phyloP scores from a whole-genome alignment of 495 filamentous ascomycete genomes.

The Hyaloscypha bicolor region DNA sequence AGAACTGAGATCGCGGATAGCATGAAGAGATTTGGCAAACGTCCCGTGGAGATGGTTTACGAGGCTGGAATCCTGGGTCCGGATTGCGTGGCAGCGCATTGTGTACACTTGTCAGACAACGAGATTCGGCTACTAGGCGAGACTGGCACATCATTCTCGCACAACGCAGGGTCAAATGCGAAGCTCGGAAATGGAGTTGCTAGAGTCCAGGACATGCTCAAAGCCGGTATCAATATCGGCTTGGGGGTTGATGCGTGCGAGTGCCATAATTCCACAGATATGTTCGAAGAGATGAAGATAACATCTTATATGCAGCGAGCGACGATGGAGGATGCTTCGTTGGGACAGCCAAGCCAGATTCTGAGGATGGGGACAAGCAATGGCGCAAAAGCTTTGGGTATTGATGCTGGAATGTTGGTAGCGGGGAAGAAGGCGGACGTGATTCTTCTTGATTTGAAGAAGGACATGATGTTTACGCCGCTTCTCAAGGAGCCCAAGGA shows the following conservation, averaged over 20 bases:
- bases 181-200: constrained; percentile 17
- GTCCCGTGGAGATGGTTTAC: constrained; percentile 5
- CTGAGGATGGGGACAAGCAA: constrained; percentile 14
- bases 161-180: constrained; percentile 17
- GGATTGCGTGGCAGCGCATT: constrained; percentile 13
- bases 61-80: constrained; percentile 15
- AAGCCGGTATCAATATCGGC: constrained; percentile 15
- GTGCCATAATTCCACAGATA: constrained; percentile 17
- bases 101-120: constrained; percentile 8
- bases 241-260: constrained; percentile 14
- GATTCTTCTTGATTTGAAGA: constrained; percentile 15
- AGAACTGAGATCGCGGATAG: constrained; percentile 9
- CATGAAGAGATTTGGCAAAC: constrained; percentile 16
- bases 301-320: constrained; percentile 17
- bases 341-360: constrained; percentile 11
- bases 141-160: constrained; percentile 13
- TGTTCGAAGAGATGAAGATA: constrained; percentile 20
- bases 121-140: constrained; percentile 4
- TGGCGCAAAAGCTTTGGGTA: constrained; percentile 14
- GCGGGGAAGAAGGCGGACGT: constrained; percentile 15
- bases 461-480: constrained; percentile 22
- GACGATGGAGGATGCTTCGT: neutral
- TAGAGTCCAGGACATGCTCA: constrained; percentile 10
- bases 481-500: constrained; percentile 2
- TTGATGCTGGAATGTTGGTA: constrained; percentile 10